Evolutionary conservation across 2,329 filamentous ascomycete genomes (phyloP).

Genomic region (Triangularia setosa): DNA sequence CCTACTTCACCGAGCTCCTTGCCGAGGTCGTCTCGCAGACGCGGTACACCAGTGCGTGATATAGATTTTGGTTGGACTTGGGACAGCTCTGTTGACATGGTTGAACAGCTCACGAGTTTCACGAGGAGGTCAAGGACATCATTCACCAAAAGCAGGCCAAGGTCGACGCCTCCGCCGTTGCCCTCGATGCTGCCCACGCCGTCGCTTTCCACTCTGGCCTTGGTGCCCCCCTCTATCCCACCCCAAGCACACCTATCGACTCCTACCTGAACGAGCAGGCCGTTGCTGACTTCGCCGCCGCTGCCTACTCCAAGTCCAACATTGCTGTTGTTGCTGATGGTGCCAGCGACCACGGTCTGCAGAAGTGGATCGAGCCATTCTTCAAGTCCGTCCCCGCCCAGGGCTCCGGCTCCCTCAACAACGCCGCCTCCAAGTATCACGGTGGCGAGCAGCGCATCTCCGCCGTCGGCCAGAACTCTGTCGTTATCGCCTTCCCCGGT

Average conservation of each 20-base stretch:
- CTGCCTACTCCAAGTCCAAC: constrained; percentile 84
- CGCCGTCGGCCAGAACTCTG: constrained; percentile 70
- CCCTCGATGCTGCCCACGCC: constrained; percentile 79
- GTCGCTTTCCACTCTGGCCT: constrained; percentile 93
- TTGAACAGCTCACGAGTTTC: constrained; percentile 73
- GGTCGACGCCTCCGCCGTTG: constrained; percentile 62
- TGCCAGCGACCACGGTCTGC: constrained; percentile 68
- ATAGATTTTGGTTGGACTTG: constrained; percentile 1
- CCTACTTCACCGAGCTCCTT: constrained; percentile 94
- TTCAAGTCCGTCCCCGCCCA: constrained; percentile 67
- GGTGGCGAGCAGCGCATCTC: constrained; percentile 91
- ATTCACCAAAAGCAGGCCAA: constrained; percentile 75
- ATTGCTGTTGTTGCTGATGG: constrained; percentile 90
- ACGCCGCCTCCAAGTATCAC: constrained; percentile 75
- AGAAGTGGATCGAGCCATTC: constrained; percentile 91
- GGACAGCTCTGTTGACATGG: constrained; percentile 18
- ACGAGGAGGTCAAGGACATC: constrained; percentile 77
- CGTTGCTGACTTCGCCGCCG: constrained; percentile 70
- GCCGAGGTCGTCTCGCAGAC: constrained; percentile 86
- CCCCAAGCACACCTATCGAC: constrained; percentile 65
- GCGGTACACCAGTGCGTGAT: constrained; percentile 69
- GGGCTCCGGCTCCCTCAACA: constrained; percentile 51
- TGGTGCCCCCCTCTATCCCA: constrained; percentile 71
- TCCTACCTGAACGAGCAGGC: constrained; percentile 77
- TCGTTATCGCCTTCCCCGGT: constrained; percentile 90